Percentiles rank a stretch among this genome's conserved stretches.
Evolutionary conservation across 768 basidiomycete species (phyloP).

Genomic region (Hygrocybe coccinea): DNA sequence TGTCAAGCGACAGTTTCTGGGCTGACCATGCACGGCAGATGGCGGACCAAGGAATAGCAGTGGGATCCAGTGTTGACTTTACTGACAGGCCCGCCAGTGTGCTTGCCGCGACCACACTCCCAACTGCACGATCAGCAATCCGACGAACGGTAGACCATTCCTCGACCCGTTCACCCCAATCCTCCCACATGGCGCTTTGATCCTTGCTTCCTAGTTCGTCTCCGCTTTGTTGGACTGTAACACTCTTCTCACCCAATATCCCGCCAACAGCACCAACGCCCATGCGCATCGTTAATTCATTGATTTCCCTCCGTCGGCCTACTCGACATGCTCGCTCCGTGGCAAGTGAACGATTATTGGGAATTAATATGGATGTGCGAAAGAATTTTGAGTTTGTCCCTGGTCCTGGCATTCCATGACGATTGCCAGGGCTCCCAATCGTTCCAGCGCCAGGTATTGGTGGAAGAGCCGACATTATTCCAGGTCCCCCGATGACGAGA

Average conservation of each 20-base stretch:
- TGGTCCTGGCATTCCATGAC: slow-evolving; percentile 19
- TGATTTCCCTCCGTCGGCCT: slow-evolving; percentile 64
- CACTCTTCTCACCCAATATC: slow-evolving; percentile 38
- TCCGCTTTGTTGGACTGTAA: not conserved
- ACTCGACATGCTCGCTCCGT: slow-evolving; percentile 57
- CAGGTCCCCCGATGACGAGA: slow-evolving; percentile 44
- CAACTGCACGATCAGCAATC: slow-evolving; percentile 74
- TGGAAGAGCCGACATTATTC: slow-evolving; percentile 34
- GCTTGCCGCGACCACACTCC: slow-evolving; percentile 46
- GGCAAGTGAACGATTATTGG: slow-evolving; percentile 47
- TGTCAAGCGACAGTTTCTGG: slow-evolving; percentile 44
- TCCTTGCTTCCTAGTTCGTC: slow-evolving; percentile 6
- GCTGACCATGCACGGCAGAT: slow-evolving; percentile 64
- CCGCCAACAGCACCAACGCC: slow-evolving; percentile 75
- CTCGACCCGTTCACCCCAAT: slow-evolving; percentile 69
- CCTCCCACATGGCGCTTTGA: slow-evolving; percentile 43
- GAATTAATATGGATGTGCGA: slow-evolving; percentile 67
- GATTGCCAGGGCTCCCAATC: slow-evolving; percentile 13
- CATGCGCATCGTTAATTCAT: slow-evolving; percentile 81
- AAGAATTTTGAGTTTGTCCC: slow-evolving; percentile 45
- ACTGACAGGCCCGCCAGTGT: slow-evolving; percentile 17
- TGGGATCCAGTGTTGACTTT: slow-evolving; percentile 49
- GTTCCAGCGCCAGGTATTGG: slow-evolving; percentile 24
- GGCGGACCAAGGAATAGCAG: slow-evolving; percentile 60
- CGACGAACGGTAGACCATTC: slow-evolving; percentile 64